Base-by-base conservation (phyloP, 495 filamentous ascomycete genomes). In the Gamarada debralockiae region DNA sequence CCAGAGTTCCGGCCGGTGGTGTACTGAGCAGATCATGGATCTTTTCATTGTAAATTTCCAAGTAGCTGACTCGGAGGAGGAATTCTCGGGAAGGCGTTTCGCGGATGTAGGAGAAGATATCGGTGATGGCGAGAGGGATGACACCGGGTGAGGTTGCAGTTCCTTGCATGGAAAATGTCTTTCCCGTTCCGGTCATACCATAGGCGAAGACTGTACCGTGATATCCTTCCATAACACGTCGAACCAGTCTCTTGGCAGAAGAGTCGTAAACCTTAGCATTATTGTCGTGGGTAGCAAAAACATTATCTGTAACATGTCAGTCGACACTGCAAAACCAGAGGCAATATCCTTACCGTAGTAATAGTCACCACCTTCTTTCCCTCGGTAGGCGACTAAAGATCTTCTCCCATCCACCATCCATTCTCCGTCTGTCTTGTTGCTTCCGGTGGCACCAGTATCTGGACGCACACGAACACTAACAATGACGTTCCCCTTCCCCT, bases 81-180 rank as follows among this genome's bases (percentile, higher is more conserved):
- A 97, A 98, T 61, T 98, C 93, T 52, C 95, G 77, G 45, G 90
- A 87, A 0, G 93, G 95, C 7, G 92, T 98, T 71, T 98, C 93
- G 38, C 93, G 84, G 61, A 98, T 98, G 68, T 92, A 98, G 0
- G 95, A 97, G 67, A 98, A 98, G 27, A 98, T 98, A 63, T 98
- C 93, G 43, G 92, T 97, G 60, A 98, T 97, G 48, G 93, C 93
- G 20, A 98, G 76, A 9, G 93, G 93, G 43, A 98, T 98, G 25
- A 98, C 93, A 67, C 93, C 93, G 2, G 93, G 93, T n/a, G 87
- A 95, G 3, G 87, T 90, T 43, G 93, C 91, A 21, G 93, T 98
- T 53, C 93, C 93, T 69, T 98, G 93, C 93, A 98, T 98, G 40
- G 92, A 96, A 60, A 97, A 98, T 9, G 93, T 98, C 68, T 98